These are phyloP conservation scores for Dactylellina parvicollis DNA, from an alignment of 2,329 filamentous ascomycete genomes.

Conservation along the genomic window DNA sequence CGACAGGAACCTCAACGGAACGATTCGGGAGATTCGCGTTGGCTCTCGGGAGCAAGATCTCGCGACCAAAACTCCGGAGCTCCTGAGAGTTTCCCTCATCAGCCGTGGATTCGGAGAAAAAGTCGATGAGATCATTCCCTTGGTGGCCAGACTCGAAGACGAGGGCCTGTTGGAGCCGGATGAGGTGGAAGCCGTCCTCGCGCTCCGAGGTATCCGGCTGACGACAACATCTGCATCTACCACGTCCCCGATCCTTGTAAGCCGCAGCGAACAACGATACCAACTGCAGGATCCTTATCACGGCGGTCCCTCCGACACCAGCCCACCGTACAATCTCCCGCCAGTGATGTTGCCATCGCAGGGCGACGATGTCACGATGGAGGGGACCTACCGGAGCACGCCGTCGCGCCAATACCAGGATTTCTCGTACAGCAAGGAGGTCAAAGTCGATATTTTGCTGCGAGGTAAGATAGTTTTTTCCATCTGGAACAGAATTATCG, in stretches of 20 bases:
- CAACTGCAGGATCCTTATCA: conserved; percentile 47
- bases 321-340: conserved; percentile 48
- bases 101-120: conserved; percentile 40
- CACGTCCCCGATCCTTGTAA: conserved; percentile 49
- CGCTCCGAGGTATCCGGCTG: conserved; percentile 51
- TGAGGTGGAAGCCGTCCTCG: conserved; percentile 47
- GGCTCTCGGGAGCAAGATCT: conserved; percentile 43
- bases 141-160: conserved; percentile 37
- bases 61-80: conserved; percentile 37
- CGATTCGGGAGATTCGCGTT: conserved; percentile 50
- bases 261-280: conserved; percentile 50
- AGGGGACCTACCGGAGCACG: conserved; percentile 30
- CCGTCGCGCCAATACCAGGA: conserved; percentile 48
- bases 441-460: conserved; percentile 52
- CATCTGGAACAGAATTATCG: not conserved
- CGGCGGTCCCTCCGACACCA: conserved; percentile 38
- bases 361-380: conserved; percentile 45
- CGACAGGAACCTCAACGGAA: conserved; percentile 48
- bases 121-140: conserved; percentile 45
- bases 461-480: conserved; percentile 28
- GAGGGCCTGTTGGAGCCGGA: conserved; percentile 49
- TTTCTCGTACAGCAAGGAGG: conserved; percentile 51
- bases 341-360: conserved; percentile 43
- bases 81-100: conserved; percentile 22
- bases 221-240: conserved; percentile 47